Evolutionary conservation across 306 rosid species (phyloP).

Genomic region (Cucumis cinereus): DNA sequence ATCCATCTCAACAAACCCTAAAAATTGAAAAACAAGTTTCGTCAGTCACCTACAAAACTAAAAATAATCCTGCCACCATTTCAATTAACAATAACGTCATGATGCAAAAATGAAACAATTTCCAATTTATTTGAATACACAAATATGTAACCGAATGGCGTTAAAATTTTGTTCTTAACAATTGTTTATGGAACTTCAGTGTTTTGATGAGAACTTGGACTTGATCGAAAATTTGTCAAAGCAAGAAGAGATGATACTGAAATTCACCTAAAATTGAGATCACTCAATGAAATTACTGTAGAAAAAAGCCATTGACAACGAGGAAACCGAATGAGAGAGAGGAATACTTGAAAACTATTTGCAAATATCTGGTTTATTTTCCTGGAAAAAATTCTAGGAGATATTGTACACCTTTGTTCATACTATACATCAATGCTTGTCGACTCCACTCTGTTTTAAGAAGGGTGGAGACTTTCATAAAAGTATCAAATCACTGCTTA

Average conservation of each 20-base stretch:
- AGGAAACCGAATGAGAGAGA: neutral
- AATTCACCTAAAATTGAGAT: neutral
- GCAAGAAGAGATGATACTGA: neutral
- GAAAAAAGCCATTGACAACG: neutral
- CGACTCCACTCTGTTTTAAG: too few relatives aligned
- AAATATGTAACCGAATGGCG: neutral
- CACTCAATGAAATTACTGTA: neutral
- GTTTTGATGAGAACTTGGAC: neutral
- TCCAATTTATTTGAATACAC: neutral
- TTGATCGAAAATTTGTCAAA: neutral
- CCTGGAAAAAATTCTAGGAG: too few relatives aligned
- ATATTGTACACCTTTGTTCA: too few relatives aligned
- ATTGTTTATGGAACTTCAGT: neutral
- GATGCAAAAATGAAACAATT: neutral
- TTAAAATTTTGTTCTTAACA: neutral
- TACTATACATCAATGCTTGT: too few relatives aligned
- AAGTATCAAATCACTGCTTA: too few relatives aligned
- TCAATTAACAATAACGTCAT: neutral
- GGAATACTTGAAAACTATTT: too few relatives aligned
- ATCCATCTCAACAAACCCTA: neutral
- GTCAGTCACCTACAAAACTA: neutral
- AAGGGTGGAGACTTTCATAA: too few relatives aligned
- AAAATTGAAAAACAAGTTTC: neutral
- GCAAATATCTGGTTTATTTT: too few relatives aligned
- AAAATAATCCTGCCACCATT: neutral